Base-by-base conservation (phyloP, 1,139 yeast genomes). In the Zygosaccharomyces pseudobailii region DNA sequence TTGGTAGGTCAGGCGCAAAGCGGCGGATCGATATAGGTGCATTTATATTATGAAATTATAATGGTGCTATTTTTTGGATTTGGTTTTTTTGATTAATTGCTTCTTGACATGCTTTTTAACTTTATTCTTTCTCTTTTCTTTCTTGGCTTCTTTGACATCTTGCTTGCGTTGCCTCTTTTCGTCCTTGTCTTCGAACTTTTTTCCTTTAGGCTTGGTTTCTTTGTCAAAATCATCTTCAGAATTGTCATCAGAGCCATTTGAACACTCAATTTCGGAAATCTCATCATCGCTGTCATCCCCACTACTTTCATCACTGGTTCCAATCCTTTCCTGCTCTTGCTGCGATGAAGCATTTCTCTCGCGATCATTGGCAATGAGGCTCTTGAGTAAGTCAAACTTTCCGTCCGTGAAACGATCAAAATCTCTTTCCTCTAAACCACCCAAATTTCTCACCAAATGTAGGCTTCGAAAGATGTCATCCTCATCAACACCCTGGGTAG, bases 61-160 rank as follows among this genome's bases (percentile, higher is more conserved):
- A 46, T 17, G 27, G 33, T 24, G 13, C 48, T 52, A 63, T 55
- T 59, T 66, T 50, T 62, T 65, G 1, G 68, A 62, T 40, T 71
- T 71, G 20, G 71, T 67, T 51, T 84, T 85, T 54, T 74, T 80
- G 5, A 84, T 74, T 37, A 84, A 69, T 64, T 84, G 84, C 76
- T 92, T 92, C 71, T 92, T 92, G 35, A 88, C 69, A 67, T 87
- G 88, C 67, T 94, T 94, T 67, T 92, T 92, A 83, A 92, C 84
- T 67, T 94, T 94, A 4, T 82, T 82, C 63, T 88, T 84, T 50
- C 98, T 76, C 70, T 87, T 89, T 58, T 90, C 97, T 59, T 84
- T 85, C 53, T 88, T 87, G 13, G 82, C 88, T 35, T 82, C 85
- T 64, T 88, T 92, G 20, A 88, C 84, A 22, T 84, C 85, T 59